phyloP scores from a whole-genome alignment of 2,329 filamentous ascomycete genomes.

The Didymella arachidicola region DNA sequence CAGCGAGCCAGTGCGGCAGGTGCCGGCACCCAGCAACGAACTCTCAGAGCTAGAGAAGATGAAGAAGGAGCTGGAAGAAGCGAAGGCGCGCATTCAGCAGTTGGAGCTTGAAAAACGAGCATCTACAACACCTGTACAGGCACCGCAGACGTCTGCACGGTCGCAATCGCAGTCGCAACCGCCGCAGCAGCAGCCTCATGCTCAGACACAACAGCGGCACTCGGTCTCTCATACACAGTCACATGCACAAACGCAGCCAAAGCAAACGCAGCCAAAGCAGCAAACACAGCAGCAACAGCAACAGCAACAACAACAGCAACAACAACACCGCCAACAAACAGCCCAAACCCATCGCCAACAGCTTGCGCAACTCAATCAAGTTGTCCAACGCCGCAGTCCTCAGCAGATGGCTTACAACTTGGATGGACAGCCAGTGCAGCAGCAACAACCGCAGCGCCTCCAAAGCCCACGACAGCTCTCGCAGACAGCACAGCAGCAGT shows the following conservation, averaged over 20 bases:
- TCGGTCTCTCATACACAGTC: constrained; percentile 19
- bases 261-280: not conserved
- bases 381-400: constrained; percentile 24
- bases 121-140: constrained; percentile 39
- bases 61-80: constrained; percentile 48
- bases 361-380: constrained; percentile 35
- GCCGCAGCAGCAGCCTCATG: constrained; percentile 22
- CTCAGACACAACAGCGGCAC: constrained; percentile 6
- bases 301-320: constrained; percentile 30
- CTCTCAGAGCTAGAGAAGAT: constrained; percentile 46
- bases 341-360: constrained; percentile 33
- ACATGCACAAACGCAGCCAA: constrained; percentile 25
- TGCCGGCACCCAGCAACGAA: constrained; percentile 30
- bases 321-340: constrained; percentile 23
- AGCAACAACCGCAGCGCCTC: constrained; percentile 28
- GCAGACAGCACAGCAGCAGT: constrained; percentile 32
- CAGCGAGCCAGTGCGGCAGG: constrained; percentile 26
- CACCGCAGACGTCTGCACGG: constrained; percentile 30
- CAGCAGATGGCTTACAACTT: constrained; percentile 33
- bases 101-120: constrained; percentile 44
- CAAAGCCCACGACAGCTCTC: constrained; percentile 29
- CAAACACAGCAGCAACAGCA: constrained; percentile 23
- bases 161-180: constrained; percentile 31
- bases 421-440: constrained; percentile 29
- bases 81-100: constrained; percentile 46